Evolutionary conservation across 306 rosid genomes (phyloP).

Genomic region (Fagus crenata): DNA sequence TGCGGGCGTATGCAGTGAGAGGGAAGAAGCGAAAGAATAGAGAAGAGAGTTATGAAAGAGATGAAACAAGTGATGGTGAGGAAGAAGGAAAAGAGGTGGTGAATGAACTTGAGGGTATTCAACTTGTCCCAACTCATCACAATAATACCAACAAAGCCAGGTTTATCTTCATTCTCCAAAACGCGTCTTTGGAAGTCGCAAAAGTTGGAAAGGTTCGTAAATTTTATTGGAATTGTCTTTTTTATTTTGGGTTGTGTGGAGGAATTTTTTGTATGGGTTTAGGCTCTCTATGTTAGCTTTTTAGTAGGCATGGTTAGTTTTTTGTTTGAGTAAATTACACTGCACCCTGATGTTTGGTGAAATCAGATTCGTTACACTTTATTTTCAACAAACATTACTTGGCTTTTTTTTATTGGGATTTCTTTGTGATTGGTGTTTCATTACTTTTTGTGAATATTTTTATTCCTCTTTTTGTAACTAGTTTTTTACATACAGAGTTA

Average conservation of each 20-base stretch:
- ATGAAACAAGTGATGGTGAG: background rate
- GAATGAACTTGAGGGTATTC: conserved; percentile 53
- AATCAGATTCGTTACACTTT: too few species aligned
- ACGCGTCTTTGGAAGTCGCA: conserved; percentile 74
- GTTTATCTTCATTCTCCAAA: conserved; percentile 71
- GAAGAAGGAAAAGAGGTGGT: conserved; percentile 18
- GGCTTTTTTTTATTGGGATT: background rate
- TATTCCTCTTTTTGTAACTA: background rate
- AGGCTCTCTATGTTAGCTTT: too few species aligned
- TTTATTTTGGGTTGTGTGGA: background rate
- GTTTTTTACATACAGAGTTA: conserved; percentile 42
- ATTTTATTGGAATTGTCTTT: background rate
- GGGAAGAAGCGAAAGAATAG: conserved; percentile 54
- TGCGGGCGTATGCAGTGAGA: conserved; percentile 48
- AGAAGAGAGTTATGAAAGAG: conserved; percentile 36
- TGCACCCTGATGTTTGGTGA: too few species aligned
- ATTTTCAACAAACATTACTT: too few species aligned
- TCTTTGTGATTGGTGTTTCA: too few species aligned
- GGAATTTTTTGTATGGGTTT: too few species aligned
- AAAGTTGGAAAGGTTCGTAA: conserved; percentile 77
- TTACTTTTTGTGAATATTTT: background rate
- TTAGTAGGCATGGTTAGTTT: too few species aligned
- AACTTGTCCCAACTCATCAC: conserved; percentile 33
- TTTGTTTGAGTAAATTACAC: too few species aligned
- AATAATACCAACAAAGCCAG: conserved; percentile 33